Evolutionary conservation across 108 stramenopile species (phyloP), one percentile per base, ranked within the genome.

Genomic region (Ochromonas danica): DNA sequence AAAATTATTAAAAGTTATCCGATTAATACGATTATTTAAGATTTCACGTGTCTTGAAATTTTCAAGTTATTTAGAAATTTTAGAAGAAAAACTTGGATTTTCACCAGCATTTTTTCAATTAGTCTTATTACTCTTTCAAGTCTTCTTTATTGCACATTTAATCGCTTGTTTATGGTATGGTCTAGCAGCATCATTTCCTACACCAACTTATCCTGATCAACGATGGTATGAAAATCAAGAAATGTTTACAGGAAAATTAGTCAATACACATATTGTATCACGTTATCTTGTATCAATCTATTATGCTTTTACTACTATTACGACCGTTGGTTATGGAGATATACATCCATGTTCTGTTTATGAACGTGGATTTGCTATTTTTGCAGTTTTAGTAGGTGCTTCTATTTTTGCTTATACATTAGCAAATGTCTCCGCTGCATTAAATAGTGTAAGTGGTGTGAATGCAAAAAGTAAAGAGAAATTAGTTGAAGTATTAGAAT

Each of bases 1-100:
- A 35, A 90, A 90, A 78, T 88, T 89, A 82, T 61, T 91, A 1
- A 87, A 84, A 82, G 80, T 90, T 0, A 62, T 91, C 0, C 84
- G 89, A 3, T 78, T 91, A 43, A 72, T 90, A 41, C 87, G 90
- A 10, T 61, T 91, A 28, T 84, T 90, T 62, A 85, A 88, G 51
- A 61, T 91, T 77, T 83, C 80, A 61, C 79, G 84, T 60, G 60
- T 87, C 1, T 85, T 87, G 61, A 87, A 74, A 71, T 82, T 90
- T 1, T 84, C 84, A 79, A 51, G 72, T 43, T 78, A 79, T 28
- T 39, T 85, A 40, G 40, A 82, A 6, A 71, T 70, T 39, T 31
- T 90, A 42, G 91, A 91, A 81, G 87, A 91, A 45, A 81, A 40
- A 6, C 61, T 89, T 14, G 71, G 88, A 25, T 86, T 91, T 27